Base-by-base conservation (phyloP, 208 protist genomes). In the Wallacemonas sp. region DNA sequence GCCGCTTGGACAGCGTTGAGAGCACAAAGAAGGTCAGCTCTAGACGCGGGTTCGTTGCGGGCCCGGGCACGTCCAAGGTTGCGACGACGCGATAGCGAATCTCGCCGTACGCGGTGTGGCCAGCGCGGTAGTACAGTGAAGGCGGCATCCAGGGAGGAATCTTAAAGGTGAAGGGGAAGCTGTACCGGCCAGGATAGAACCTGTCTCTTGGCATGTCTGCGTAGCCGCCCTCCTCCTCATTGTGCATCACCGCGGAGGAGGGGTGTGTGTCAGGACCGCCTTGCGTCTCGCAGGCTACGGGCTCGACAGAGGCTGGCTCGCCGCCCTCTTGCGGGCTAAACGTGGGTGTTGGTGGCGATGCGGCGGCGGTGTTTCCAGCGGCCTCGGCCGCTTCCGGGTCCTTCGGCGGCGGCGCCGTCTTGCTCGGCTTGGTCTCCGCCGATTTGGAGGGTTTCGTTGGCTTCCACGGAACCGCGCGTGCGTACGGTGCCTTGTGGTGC, bases 91-190 rank as follows among this genome's bases (percentile, higher is more conserved):
- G 58, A 70, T 88, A 88, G 47, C 68, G 27, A 12, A 84, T 79
- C 28, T 74, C 62, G 1, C 82, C 82, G 19, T 38, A 70, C 5
- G 82, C 77, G 38, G 14, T 44, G 31, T 69, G 66, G 6, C 17
- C 31, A 33, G 73, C 71, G 17, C 59, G 46, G 68, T 84, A 88
- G 72, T 84, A 88, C 26, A 84, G 75, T n/a, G 82, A 88, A 11
- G 82, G 82, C 34, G 82, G 82, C 55, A 84, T 67, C 79, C 82
- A 88, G 28, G 82, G 78, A 5, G 82, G 82, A 6, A 88, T 68
- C 41, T 74, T 79, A 46, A 88, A 84, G 36, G 38, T 8, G 44
- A 88, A 88, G 31, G 82, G 82, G 53, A 82, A 88, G n/a, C 65
- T 64, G 63, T 88, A 75, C 15, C 72, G 67, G 12, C 82, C 82